Evolutionary conservation across 1,139 yeast genomes (phyloP), one percentile per base, ranked within the genome.

Genomic region (Arxiozyma telluris): DNA sequence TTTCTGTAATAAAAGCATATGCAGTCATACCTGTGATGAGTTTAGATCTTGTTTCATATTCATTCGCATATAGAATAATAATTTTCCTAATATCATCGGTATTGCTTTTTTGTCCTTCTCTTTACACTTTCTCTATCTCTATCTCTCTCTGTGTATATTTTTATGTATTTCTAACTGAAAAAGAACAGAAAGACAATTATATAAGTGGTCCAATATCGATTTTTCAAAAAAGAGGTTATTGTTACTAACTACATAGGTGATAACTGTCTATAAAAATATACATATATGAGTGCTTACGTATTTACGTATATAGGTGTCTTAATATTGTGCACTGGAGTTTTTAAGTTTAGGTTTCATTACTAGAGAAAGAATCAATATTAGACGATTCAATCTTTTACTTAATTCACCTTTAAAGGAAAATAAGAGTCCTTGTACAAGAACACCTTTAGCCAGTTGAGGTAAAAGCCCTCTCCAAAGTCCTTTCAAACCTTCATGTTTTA

Each of bases 361-460:
- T 4, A 25, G 20, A 18, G 50, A 51, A 7, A 41, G 20, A 4
- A 47, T 20, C 17, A 53, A 49, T 34, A 49, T 5, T 3, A 58
- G 23, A 27, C 50, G 57, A 41, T 56, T 58, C 38, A 58, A 18
- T 7, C 46, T 18, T 50, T 67, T 81, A 78, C 61, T 59, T 54
- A 81, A 69, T 66, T 82, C 90, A 62, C 87, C 95, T 70, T 84
- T 86, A 70, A 84, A 85, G 84, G 86, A 86, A 64, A 89, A 86
- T 63, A 89, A 75, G 58, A 88, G 75, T 0, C 96, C 96, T 70
- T 88, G 96, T 4, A 88, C 96, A 54, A 88, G 71, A 4, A 88
- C 86, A 1, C 95, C 96, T 74, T 88, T 88, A 46, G 84, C 70
- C 60, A 88, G 76, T 69, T 88, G 96, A 7, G 96, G 96, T 9